Evolutionary conservation across 2,329 filamentous ascomycete genomes (phyloP).

Genomic region (Trichophyton benhamiae): DNA sequence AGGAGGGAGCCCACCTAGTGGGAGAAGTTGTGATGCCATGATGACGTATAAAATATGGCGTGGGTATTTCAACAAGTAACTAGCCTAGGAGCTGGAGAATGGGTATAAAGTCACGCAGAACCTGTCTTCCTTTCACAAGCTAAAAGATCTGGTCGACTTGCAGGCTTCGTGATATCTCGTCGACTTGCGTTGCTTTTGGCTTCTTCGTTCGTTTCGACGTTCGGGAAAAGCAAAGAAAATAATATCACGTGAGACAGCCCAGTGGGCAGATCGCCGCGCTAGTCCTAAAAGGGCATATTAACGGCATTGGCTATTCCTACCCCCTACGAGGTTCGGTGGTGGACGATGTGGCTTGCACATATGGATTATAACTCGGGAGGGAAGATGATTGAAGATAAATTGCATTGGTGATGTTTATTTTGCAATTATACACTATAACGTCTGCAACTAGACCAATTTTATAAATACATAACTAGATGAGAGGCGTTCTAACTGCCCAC

Average conservation of each 20-base stretch:
- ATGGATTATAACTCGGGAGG: no score
- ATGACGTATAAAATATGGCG: no score
- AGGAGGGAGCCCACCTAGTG: slow-evolving; percentile 44
- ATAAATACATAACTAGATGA: no score
- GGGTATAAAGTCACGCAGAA: neutral
- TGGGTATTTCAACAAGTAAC: neutral
- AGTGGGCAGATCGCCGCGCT: neutral
- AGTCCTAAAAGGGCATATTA: neutral
- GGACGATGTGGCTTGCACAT: no score
- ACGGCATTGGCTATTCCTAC: no score
- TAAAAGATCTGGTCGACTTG: neutral
- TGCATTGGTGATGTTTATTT: no score
- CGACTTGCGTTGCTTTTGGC: neutral
- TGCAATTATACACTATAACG: no score
- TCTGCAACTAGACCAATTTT: no score
- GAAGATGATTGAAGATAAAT: no score
- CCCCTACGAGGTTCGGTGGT: no score
- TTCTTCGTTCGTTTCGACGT: neutral
- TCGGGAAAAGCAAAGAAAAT: neutral
- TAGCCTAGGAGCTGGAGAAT: neutral
- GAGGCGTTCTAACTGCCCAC: no score
- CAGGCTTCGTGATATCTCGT: neutral
- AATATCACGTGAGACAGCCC: neutral
- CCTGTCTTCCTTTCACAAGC: no score
- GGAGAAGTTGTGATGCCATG: slow-evolving; percentile 61